These are phyloP conservation scores for Aspergillus cejpii DNA, from an alignment of 2,329 filamentous ascomycete species.

Conservation along the genomic window DNA sequence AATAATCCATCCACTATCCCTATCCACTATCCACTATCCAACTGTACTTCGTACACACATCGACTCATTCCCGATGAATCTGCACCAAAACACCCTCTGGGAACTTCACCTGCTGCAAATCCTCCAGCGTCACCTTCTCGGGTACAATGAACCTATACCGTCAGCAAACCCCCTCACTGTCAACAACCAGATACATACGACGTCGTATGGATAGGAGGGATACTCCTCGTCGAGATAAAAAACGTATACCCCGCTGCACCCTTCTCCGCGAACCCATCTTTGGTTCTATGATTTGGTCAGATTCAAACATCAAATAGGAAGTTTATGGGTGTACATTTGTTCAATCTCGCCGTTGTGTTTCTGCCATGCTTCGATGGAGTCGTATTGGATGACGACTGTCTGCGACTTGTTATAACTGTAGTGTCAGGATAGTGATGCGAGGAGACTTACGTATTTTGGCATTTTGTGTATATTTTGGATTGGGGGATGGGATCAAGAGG, in stretches of 20 bases:
- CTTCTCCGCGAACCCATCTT: constrained; percentile 7
- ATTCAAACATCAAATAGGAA: too few species aligned
- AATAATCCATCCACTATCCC: constrained; percentile 13
- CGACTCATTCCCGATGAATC: constrained; percentile 4
- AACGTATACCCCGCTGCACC: constrained; percentile 10
- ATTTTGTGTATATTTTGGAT: constrained; percentile 13
- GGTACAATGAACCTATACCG: constrained; percentile 10
- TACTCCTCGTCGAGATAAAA: constrained; percentile 14
- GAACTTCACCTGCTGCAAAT: constrained; percentile 8
- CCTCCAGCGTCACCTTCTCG: constrained; percentile 6
- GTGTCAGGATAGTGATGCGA: background rate
- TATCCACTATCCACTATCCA: background rate
- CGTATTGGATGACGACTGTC: constrained; percentile 13
- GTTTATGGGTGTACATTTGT: too few species aligned
- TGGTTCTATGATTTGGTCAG: too few species aligned
- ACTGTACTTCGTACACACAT: too few species aligned
- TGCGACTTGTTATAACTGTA: background rate
- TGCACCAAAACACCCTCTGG: constrained; percentile 10
- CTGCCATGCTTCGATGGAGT: constrained; percentile 11
- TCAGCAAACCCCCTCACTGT: background rate
- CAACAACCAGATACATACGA: constrained; percentile 6
- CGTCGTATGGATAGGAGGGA: constrained; percentile 14
- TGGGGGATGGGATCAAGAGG: too few species aligned
- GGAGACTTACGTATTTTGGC: constrained; percentile 14
- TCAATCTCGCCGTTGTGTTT: constrained; percentile 11